A percentile compares a stretch with the other conserved stretches of the same genome.
Conservation (phyloP, 257 asterid species). For the Vinca minor region DNA sequence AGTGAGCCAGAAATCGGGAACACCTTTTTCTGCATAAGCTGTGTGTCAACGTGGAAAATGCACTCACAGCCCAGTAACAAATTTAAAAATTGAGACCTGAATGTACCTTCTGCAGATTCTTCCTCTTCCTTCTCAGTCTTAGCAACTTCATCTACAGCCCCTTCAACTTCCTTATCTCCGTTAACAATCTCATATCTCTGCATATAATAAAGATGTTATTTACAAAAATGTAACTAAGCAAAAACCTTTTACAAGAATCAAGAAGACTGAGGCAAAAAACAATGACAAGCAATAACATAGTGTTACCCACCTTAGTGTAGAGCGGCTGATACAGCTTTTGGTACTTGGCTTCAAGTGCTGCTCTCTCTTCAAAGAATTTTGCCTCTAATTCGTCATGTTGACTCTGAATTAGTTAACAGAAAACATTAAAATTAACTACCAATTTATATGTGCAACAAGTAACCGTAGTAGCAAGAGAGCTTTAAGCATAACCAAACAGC, state of each 20-base stretch:
- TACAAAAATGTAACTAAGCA: too few relatives aligned
- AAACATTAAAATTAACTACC: not conserved
- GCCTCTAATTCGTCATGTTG: constrained; percentile 29
- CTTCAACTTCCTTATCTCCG: constrained; percentile 25
- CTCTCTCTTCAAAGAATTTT: constrained; percentile 32
- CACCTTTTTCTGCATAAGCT: constrained; percentile 49
- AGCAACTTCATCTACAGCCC: constrained; percentile 12
- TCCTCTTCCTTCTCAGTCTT: constrained; percentile 14
- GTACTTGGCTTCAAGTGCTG: constrained; percentile 34
- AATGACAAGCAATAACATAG: not conserved
- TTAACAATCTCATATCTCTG: constrained; percentile 33
- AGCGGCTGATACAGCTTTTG: constrained; percentile 33
- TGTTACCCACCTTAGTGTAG: constrained; percentile 21
- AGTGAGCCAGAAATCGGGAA: constrained; percentile 74
- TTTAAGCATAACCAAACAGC: not conserved
- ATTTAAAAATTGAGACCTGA: not conserved
- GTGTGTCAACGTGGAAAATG: not conserved
- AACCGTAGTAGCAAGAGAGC: not conserved
- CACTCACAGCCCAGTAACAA: constrained; percentile 1
- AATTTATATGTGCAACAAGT: not conserved
- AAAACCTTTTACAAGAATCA: not conserved
- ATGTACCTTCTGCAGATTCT: constrained; percentile 20
- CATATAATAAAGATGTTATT: constrained; percentile 2
- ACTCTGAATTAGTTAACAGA: constrained; percentile 11
- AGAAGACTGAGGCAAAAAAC: not conserved